A percentile compares a stretch with the other conserved stretches of the same genome.
Evolutionary conservation across 108 stramenopile genomes (phyloP).

Genomic region (Skeletonema marinoi): DNA sequence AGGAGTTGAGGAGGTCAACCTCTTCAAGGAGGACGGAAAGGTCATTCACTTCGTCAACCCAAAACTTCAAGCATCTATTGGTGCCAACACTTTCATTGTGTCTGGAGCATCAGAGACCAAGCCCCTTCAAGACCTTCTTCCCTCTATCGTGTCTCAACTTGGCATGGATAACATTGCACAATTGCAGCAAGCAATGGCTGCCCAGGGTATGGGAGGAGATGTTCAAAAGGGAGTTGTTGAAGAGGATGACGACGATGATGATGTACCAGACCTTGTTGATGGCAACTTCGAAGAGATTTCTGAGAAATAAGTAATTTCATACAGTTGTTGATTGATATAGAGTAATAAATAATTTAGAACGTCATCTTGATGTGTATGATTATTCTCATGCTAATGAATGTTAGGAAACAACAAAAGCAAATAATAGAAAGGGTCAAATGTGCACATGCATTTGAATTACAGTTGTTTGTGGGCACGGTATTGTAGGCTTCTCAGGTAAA

Average conservation of each 20-base stretch:
- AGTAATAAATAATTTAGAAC: slow-evolving; percentile 1
- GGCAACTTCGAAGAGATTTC: slow-evolving; percentile 95
- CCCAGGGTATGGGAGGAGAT: slow-evolving; percentile 36
- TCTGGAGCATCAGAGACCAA: slow-evolving; percentile 92
- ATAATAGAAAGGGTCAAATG: too few species aligned
- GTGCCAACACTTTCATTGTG: slow-evolving; percentile 97
- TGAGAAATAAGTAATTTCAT: slow-evolving; percentile 39
- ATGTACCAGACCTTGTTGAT: slow-evolving; percentile 96
- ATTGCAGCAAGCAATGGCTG: slow-evolving; percentile 77
- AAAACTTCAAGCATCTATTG: slow-evolving; percentile 95
- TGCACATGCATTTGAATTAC: too few species aligned
- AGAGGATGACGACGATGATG: slow-evolving; percentile 88
- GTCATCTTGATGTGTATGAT: neutral
- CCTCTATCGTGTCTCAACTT: slow-evolving; percentile 94
- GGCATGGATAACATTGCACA: slow-evolving; percentile 93
- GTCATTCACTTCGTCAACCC: slow-evolving; percentile 97
- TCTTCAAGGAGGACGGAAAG: slow-evolving; percentile 98
- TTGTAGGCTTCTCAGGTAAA: too few species aligned
- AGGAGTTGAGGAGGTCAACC: slow-evolving; percentile 98
- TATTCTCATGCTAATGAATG: neutral
- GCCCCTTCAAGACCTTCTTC: slow-evolving; percentile 93
- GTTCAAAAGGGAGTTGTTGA: slow-evolving; percentile 48
- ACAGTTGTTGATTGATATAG: neutral
- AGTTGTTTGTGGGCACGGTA: too few species aligned
- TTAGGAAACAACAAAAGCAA: neutral